phyloP scores from a whole-genome alignment of 176 grass and related monocot genomes.

The Elymus sibiricus region DNA sequence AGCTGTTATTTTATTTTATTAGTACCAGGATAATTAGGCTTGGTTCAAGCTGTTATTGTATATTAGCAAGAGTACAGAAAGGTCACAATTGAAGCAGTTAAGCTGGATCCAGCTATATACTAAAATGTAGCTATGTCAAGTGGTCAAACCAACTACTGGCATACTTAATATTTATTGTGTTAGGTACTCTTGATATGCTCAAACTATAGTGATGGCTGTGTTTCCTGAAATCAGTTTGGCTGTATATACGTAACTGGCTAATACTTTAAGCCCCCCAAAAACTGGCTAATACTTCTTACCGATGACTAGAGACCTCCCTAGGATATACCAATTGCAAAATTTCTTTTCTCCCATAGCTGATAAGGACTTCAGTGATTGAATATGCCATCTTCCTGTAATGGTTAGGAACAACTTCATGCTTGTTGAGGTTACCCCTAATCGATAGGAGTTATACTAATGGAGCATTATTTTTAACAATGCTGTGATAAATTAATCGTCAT shows the following conservation, averaged over 20 bases:
- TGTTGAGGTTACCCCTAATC: background rate
- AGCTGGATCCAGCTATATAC: background rate
- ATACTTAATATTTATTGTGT: background rate
- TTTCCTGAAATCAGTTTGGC: background rate
- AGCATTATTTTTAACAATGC: background rate
- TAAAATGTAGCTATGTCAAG: background rate
- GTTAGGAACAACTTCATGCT: background rate
- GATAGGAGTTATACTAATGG: background rate
- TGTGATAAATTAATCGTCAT: background rate
- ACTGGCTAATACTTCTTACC: background rate
- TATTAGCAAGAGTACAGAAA: background rate
- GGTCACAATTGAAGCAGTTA: background rate
- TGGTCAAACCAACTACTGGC: background rate
- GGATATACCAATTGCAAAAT: background rate
- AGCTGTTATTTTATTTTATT: background rate
- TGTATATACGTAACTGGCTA: background rate
- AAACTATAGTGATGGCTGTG: background rate
- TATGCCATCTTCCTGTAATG: background rate
- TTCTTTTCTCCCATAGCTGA: background rate
- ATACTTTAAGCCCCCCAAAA: background rate
- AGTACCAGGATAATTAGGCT: background rate
- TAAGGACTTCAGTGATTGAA: background rate
- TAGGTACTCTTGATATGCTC: background rate
- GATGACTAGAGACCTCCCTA: too few species aligned
- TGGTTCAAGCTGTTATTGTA: background rate